These are phyloP conservation scores for Claviceps pazoutovae DNA, from an alignment of 2,329 filamentous ascomycete species.

Conservation along the genomic window DNA sequence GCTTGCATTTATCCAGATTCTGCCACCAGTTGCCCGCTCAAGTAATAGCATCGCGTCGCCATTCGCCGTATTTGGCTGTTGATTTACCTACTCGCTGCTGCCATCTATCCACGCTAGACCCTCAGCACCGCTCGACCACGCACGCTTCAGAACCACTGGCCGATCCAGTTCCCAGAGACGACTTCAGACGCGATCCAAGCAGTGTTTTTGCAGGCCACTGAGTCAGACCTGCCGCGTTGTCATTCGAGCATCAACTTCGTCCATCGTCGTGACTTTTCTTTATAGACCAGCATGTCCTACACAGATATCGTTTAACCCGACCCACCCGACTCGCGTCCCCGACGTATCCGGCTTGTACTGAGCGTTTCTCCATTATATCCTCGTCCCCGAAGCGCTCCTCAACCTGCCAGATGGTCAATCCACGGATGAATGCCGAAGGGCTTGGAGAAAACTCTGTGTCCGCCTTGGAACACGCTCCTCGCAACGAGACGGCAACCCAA, in stretches of 20 bases:
- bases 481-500: slow-evolving; percentile 5
- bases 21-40: background rate
- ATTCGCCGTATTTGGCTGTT: background rate
- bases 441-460: slow-evolving; percentile 9
- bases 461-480: slow-evolving; percentile 8
- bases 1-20: background rate
- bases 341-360: background rate
- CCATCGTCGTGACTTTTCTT: background rate
- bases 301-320: background rate
- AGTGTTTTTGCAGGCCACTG: background rate
- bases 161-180: background rate
- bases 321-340: background rate
- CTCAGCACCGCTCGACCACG: background rate
- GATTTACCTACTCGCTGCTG: background rate
- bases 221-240: background rate
- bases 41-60: background rate
- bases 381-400: background rate
- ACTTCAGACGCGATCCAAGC: background rate
- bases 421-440: background rate
- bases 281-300: background rate
- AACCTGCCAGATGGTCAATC: background rate
- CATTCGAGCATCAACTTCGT: background rate
- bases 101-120: background rate
- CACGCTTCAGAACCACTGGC: background rate
- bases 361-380: background rate